A percentile compares a stretch with the other conserved stretches of the same genome.
These are phyloP conservation scores for Capsella rubella DNA, from an alignment of 441 rosid genomes.

Conservation along the genomic window DNA sequence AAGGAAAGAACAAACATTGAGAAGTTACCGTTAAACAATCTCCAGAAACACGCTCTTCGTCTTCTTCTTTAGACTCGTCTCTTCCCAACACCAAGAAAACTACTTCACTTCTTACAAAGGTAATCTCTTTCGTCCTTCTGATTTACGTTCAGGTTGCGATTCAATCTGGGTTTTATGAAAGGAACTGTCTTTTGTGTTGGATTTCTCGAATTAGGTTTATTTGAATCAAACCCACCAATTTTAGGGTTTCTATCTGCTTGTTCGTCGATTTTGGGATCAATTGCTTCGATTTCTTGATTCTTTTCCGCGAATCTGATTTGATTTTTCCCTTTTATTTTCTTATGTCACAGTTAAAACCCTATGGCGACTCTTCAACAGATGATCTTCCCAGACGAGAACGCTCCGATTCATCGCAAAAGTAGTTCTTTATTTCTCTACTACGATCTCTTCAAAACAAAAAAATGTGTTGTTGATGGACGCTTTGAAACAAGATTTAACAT, in stretches of 20 bases:
- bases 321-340: too few relatives aligned
- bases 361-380: slow-evolving; percentile 42
- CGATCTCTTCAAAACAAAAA: background rate
- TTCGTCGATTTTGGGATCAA: background rate
- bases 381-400: slow-evolving; percentile 47
- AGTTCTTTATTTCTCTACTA: background rate
- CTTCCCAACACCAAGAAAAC: slow-evolving; percentile 23
- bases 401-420: slow-evolving; percentile 43
- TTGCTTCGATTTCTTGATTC: background rate
- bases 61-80: slow-evolving; percentile 8
- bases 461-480: background rate
- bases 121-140: background rate
- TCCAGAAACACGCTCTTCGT: slow-evolving; percentile 33
- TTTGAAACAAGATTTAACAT: background rate
- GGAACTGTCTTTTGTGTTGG: background rate
- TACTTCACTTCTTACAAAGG: background rate
- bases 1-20: slow-evolving; percentile 18
- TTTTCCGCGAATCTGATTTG: too few relatives aligned
- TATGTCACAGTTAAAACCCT: background rate
- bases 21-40: slow-evolving; percentile 36
- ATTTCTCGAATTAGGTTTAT: background rate
- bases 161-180: slow-evolving; percentile 4
- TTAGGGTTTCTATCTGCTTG: slow-evolving; percentile 32
- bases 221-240: background rate
- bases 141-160: slow-evolving; percentile 9